Conservation (phyloP, 1,139 yeast species). For the Candida sp. region DNA sequence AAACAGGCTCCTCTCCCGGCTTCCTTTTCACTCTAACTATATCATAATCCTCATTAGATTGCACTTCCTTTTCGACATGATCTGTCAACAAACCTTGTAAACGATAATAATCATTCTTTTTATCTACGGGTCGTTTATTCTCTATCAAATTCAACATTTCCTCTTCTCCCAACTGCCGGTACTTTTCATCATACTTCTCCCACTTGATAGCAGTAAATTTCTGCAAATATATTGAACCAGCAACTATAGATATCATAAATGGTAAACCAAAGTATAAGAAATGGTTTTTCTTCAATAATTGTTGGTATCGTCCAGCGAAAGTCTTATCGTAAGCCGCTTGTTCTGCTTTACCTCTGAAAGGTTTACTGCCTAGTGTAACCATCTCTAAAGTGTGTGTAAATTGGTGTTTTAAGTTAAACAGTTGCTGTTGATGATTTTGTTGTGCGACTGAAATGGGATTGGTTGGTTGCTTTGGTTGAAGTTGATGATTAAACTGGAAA, state of each 20-base stretch:
- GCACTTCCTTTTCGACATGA: slow-evolving; percentile 63
- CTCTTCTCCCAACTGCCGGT: slow-evolving; percentile 68
- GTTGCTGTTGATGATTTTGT: too few relatives aligned
- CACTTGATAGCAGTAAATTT: slow-evolving; percentile 80
- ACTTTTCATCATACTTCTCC: slow-evolving; percentile 75
- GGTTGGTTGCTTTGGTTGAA: too few relatives aligned
- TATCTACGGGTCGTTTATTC: slow-evolving; percentile 63
- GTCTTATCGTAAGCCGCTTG: slow-evolving; percentile 65
- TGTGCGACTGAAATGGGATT: too few relatives aligned
- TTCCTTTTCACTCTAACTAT: slow-evolving; percentile 69
- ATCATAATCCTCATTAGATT: slow-evolving; percentile 35
- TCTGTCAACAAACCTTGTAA: slow-evolving; percentile 76
- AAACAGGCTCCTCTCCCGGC: slow-evolving; percentile 87
- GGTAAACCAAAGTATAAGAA: slow-evolving; percentile 84
- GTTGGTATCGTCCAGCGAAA: slow-evolving; percentile 68
- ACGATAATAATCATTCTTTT: slow-evolving; percentile 82
- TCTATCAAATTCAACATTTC: slow-evolving; percentile 63
- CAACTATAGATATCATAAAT: slow-evolving; percentile 73
- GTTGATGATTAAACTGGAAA: too few relatives aligned
- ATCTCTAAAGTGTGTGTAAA: too few relatives aligned
- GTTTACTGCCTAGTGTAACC: slow-evolving; percentile 43
- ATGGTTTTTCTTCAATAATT: slow-evolving; percentile 62
- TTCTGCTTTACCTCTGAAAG: slow-evolving; percentile 67
- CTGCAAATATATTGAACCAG: slow-evolving; percentile 78
- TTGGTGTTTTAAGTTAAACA: too few relatives aligned